Conservation (phyloP, 495 filamentous ascomycete species). For the Recurvomyces mirabilis region DNA sequence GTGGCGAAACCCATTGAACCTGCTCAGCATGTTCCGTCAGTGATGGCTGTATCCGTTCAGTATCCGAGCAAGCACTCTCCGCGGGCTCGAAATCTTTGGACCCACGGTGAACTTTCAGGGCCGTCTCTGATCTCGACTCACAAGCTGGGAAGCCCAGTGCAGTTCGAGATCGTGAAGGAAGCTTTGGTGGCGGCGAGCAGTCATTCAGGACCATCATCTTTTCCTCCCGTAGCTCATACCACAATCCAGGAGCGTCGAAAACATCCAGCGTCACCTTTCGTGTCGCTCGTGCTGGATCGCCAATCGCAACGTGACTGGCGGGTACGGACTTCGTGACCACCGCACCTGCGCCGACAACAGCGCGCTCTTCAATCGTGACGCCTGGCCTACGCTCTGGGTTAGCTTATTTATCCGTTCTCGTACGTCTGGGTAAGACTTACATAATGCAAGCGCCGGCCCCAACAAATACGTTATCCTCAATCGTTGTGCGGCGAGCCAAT, state of each 20-base stretch:
- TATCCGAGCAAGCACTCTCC: too few relatives aligned
- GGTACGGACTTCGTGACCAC: constrained; percentile 42
- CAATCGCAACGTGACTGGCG: constrained; percentile 32
- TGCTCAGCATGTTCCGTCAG: too few relatives aligned
- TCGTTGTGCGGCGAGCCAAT: constrained; percentile 29
- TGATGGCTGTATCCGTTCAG: too few relatives aligned
- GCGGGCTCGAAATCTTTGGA: too few relatives aligned
- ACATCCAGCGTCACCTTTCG: constrained; percentile 32
- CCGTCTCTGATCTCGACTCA: too few relatives aligned
- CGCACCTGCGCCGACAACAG: constrained; percentile 36
- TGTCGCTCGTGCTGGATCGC: constrained; percentile 30
- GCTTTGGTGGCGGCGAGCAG: too few relatives aligned
- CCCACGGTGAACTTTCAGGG: too few relatives aligned
- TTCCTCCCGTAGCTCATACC: not conserved
- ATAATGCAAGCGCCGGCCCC: constrained; percentile 35
- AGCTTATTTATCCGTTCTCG: too few relatives aligned
- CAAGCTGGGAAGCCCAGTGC: too few relatives aligned
- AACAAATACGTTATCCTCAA: constrained; percentile 42
- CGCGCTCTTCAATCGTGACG: constrained; percentile 37
- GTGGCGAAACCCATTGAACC: too few relatives aligned
- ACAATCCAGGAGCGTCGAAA: not conserved
- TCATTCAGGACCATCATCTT: constrained; percentile 4
- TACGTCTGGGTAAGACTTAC: not conserved
- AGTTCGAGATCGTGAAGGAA: too few relatives aligned
- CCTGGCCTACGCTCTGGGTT: constrained; percentile 24